These are phyloP conservation scores for Euphrasia arctica DNA, from an alignment of 305 asterid genomes.

Conservation along the genomic window DNA sequence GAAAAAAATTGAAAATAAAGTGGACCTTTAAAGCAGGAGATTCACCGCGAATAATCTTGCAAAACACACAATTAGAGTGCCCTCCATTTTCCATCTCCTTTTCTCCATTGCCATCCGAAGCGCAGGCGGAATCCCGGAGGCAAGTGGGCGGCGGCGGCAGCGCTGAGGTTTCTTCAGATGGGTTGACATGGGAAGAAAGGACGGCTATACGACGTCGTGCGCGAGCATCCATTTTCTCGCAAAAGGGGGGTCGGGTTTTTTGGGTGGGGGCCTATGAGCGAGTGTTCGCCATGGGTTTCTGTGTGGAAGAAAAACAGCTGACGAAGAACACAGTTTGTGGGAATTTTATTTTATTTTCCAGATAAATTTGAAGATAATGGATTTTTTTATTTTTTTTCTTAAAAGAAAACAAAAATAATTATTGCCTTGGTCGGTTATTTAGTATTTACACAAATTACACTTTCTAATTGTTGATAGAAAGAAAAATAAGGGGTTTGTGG, in stretches of 20 bases:
- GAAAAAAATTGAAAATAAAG: not conserved
- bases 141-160: conserved; percentile 26
- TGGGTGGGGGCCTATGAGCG: conserved; percentile 8
- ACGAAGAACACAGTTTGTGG: not conserved
- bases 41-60: conserved; percentile 62
- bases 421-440: conserved; percentile 15
- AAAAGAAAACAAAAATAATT: not conserved
- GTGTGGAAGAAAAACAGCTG: conserved; percentile 19
- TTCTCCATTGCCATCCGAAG: conserved; percentile 30
- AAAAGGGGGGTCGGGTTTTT: not conserved
- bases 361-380: conserved; percentile 24
- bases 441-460: no score
- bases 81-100: conserved; percentile 19
- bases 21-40: conserved; percentile 68
- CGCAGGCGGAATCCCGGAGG: conserved; percentile 34
- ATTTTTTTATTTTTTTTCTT: not conserved
- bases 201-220: conserved; percentile 74
- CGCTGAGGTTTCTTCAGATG: conserved; percentile 27
- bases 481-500: not conserved
- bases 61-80: conserved; percentile 51
- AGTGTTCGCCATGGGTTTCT: conserved; percentile 32
- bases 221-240: conserved; percentile 39
- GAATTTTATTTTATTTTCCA: conserved; percentile 3
- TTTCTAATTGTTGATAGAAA: conserved; percentile 6
- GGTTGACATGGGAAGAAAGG: conserved; percentile 60